Base-by-base conservation (phyloP, 176 grass and related monocot species). In the Oryza glaberrima region DNA sequence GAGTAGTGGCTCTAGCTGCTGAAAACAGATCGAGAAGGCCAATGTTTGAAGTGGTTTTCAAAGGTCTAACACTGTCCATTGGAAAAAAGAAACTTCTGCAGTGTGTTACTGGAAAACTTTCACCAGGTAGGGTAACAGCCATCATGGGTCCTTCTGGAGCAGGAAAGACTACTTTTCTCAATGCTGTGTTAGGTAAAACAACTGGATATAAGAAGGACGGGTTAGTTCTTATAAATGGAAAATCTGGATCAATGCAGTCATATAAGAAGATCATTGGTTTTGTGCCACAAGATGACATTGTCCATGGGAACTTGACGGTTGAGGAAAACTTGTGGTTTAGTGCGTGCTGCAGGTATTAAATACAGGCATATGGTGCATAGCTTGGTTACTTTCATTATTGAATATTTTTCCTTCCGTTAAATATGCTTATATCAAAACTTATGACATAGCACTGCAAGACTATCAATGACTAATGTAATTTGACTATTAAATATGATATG, bases 321-420 rank as follows among this genome's bases (percentile, higher is more conserved):
- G 91, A 96, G 73, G 94, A 96, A 86, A 96, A 93, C 64, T 65
- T 96, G 43, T 96, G 94, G 94, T 96, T 93, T 81, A 96, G 86
- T 93, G 87, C 87, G 20, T 81, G 86, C 28, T 96, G 91, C 89
- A 93, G 94, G 94, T 96, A 94, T 83, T 91, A 67, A 9, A 81
- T 88, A 80, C n/a, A 72, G 70, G 77, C 70, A 67, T 61, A 86
- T 63, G 72, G 6, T 8, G 43, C 60, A 43, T 51, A 32, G 63
- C 56, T 68, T 60, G 3, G 25, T 73, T 73, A 35, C 35, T 86
- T 80, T 63, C 2, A 30, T 11, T 72, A 51, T 56, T 26, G 16
- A 77, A n/a, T 83, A 49, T 70, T 78, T 72, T 40, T 19, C 47
- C 32, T 67, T 65, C 54, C 43, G 14, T 17, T 52, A 14, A 28